These are phyloP conservation scores for Quillaja saponaria DNA, from an alignment of 306 rosid species.

Conservation along the genomic window DNA sequence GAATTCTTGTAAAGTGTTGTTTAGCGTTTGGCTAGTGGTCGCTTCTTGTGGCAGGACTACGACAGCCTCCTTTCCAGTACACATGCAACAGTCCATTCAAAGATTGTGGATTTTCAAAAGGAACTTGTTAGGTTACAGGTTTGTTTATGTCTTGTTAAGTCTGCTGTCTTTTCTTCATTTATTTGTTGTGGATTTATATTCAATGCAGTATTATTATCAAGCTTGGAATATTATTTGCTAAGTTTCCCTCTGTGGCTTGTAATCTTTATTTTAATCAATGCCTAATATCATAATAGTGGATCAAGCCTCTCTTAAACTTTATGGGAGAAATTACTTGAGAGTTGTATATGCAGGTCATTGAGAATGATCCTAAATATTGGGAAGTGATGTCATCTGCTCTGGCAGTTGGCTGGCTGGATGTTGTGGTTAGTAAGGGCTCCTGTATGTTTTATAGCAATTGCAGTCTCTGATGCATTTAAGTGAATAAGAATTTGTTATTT, in stretches of 20 bases:
- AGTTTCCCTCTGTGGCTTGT: not conserved
- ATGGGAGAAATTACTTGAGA: conserved; percentile 27
- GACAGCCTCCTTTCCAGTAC: conserved; percentile 74
- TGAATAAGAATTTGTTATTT: conserved; percentile 23
- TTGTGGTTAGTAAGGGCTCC: conserved; percentile 66
- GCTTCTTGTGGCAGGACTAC: conserved; percentile 63
- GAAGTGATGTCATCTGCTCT: conserved; percentile 72
- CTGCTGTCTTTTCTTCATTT: conserved; percentile 1
- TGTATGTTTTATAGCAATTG: conserved; percentile 22
- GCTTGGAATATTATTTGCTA: not conserved
- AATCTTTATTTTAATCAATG: conserved; percentile 8
- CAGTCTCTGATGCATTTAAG: conserved; percentile 28
- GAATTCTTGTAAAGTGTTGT: conserved; percentile 6
- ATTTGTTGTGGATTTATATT: conserved; percentile 5
- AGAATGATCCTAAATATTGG: conserved; percentile 84
- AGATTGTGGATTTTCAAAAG: conserved; percentile 66
- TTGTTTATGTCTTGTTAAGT: conserved; percentile 21
- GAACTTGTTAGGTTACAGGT: conserved; percentile 79
- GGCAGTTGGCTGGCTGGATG: conserved; percentile 93
- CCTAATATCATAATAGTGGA: conserved; percentile 10
- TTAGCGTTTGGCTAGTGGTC: conserved; percentile 10
- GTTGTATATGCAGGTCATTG: conserved; percentile 62
- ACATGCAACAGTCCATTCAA: conserved; percentile 66
- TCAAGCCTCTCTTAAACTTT: conserved; percentile 28
- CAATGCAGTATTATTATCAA: not conserved